These are phyloP conservation scores for Diaporthe citrichinensis DNA, from an alignment of 2,329 filamentous ascomycete species.

Conservation along the genomic window DNA sequence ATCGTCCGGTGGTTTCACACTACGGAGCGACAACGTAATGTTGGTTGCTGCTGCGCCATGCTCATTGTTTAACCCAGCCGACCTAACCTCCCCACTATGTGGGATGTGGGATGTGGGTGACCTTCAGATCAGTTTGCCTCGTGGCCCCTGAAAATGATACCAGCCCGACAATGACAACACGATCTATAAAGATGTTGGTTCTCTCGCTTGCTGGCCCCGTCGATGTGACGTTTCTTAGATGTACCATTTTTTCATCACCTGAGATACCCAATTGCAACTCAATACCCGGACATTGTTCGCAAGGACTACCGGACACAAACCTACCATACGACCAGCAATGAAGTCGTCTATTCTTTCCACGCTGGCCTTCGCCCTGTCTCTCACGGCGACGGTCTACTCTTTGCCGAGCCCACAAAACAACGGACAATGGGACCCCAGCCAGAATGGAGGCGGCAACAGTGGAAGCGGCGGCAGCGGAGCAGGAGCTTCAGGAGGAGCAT, in stretches of 20 bases:
- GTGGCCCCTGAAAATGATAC: conserved; percentile 4
- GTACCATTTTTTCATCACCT: neutral
- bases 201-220: conserved; percentile 19
- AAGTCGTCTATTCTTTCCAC: conserved; percentile 36
- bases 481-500: conserved; percentile 22
- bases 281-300: conserved; percentile 3
- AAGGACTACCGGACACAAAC: neutral
- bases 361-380: conserved; percentile 31
- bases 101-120: conserved; percentile 24
- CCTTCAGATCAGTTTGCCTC: conserved; percentile 27
- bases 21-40: conserved; percentile 35
- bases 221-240: neutral
- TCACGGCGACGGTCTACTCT: conserved; percentile 38
- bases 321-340: conserved; percentile 9
- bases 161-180: neutral
- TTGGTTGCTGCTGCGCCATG: conserved; percentile 35
- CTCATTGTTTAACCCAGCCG: conserved; percentile 24
- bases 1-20: conserved; percentile 36
- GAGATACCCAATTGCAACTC: conserved; percentile 2
- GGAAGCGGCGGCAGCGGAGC: conserved; percentile 14
- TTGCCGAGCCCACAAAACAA: conserved; percentile 34
- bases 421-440: conserved; percentile 19
- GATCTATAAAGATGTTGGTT: conserved; percentile 37
- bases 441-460: conserved; percentile 12
- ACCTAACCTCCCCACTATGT: conserved; percentile 36